Percentiles rank a stretch among this genome's conserved stretches.
phyloP scores from a whole-genome alignment of 371 early-diverging fungal species.

The Rhizomucor miehei region DNA sequence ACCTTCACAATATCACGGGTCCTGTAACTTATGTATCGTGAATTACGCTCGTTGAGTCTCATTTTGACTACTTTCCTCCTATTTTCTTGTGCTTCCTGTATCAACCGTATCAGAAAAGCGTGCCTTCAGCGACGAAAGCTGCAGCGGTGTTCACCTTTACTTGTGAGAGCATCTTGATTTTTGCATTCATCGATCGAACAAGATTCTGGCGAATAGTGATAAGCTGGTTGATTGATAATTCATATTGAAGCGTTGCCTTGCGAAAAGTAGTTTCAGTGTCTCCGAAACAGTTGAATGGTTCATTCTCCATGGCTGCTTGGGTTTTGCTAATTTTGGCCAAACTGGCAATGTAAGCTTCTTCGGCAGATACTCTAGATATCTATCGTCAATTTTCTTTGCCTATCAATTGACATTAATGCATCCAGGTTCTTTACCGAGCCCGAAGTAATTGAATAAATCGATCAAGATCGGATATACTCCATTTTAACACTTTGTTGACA shows the following conservation, averaged over 20 bases:
- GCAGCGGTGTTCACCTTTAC: constrained; percentile 21
- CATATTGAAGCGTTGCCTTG: constrained; percentile 25
- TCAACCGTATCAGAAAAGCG: no score
- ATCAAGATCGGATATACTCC: constrained; percentile 43
- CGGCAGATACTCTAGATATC: constrained; percentile 29
- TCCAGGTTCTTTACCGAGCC: constrained; percentile 29
- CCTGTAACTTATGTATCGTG: constrained; percentile 31
- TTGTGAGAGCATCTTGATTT: constrained; percentile 10
- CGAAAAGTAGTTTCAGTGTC: constrained; percentile 23
- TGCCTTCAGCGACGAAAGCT: no score
- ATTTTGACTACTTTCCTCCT: constrained; percentile 32
- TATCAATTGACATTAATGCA: neutral
- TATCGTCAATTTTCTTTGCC: no score
- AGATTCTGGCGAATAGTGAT: constrained; percentile 20
- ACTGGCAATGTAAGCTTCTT: constrained; percentile 34
- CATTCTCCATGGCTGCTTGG: constrained; percentile 16
- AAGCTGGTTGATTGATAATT: constrained; percentile 30
- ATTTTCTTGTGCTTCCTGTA: constrained; percentile 38
- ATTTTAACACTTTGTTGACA: constrained; percentile 38
- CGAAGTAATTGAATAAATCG: constrained; percentile 32
- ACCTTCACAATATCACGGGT: constrained; percentile 43
- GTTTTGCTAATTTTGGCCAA: constrained; percentile 28
- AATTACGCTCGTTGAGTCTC: constrained; percentile 31
- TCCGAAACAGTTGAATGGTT: constrained; percentile 24
- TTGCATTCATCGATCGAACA: constrained; percentile 14